phyloP scores from a whole-genome alignment of 2,329 filamentous ascomycete species.

The Diaporthe citriasiana region DNA sequence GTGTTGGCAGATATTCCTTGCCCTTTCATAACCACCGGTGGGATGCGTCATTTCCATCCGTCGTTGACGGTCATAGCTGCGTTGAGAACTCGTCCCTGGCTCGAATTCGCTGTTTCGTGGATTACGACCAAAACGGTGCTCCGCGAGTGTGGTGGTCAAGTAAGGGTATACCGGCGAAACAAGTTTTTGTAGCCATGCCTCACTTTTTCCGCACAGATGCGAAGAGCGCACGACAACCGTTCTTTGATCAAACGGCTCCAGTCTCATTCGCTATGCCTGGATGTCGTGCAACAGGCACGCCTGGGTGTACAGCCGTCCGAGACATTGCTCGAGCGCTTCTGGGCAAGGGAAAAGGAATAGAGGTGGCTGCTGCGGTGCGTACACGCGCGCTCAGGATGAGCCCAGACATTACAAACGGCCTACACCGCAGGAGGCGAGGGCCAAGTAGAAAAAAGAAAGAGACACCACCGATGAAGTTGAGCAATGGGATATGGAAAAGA shows the following conservation, averaged over 20 bases:
- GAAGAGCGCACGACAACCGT: slow-evolving; percentile 29
- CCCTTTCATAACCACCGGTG: slow-evolving; percentile 2
- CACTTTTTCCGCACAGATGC: slow-evolving; percentile 14
- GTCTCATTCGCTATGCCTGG: background rate
- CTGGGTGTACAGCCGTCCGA: slow-evolving; percentile 1
- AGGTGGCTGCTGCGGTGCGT: slow-evolving; percentile 3
- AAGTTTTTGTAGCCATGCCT: background rate
- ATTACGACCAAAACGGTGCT: slow-evolving; percentile 13
- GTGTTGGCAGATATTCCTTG: background rate
- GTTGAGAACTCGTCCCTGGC: slow-evolving; percentile 16
- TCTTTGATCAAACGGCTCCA: slow-evolving; percentile 39
- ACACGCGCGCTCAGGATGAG: background rate
- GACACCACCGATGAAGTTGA: slow-evolving; percentile 41
- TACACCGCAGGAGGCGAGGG: background rate
- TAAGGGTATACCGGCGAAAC: background rate
- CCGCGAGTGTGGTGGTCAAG: background rate
- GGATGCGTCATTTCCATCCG: slow-evolving; percentile 27
- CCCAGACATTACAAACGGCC: slow-evolving; percentile 36
- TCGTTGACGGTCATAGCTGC: slow-evolving; percentile 20
- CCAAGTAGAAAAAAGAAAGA: slow-evolving; percentile 43
- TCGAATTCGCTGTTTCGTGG: slow-evolving; percentile 8
- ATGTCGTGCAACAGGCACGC: slow-evolving; percentile 15
- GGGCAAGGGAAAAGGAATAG: background rate
- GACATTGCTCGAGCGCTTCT: background rate
- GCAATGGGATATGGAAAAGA: slow-evolving; percentile 35